Percentiles rank a stretch among this genome's conserved stretches.
Evolutionary conservation across 2,329 filamentous ascomycete species (phyloP).

Genomic region (Hyphodiscus sp.): DNA sequence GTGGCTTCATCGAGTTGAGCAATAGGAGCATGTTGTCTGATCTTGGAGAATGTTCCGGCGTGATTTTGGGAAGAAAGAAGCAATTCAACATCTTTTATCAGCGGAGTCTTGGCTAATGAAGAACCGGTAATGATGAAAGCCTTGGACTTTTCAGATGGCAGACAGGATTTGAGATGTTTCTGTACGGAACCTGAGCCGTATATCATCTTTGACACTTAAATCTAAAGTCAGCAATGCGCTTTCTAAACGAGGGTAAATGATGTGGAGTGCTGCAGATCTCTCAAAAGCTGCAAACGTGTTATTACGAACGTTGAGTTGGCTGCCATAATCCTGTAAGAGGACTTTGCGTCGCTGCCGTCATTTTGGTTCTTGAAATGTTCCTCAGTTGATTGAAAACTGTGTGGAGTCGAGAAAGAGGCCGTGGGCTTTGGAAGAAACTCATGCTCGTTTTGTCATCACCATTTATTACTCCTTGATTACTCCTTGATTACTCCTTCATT

Average conservation of each 20-base stretch:
- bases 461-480: neutral
- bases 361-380: neutral
- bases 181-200: constrained; percentile 2
- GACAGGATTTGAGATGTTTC: neutral
- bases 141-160: constrained; percentile 1
- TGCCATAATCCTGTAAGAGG: constrained; percentile 2
- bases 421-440: neutral
- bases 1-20: constrained; percentile 4
- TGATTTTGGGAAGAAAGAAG: constrained; percentile 1
- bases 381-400: neutral
- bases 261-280: too few species aligned
- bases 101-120: constrained; percentile 1
- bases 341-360: neutral
- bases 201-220: neutral
- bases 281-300: too few species aligned
- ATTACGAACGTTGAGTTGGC: neutral
- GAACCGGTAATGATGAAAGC: constrained; percentile 4
- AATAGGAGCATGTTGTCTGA: constrained; percentile 4
- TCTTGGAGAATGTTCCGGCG: constrained; percentile 3
- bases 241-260: too few species aligned
- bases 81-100: constrained; percentile 2
- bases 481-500: too few species aligned
- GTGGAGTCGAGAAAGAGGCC: neutral
- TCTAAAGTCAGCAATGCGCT: too few species aligned
- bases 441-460: neutral